Evolutionary conservation across 306 rosid species (phyloP).

Genomic region (Cucurbita moschata): DNA sequence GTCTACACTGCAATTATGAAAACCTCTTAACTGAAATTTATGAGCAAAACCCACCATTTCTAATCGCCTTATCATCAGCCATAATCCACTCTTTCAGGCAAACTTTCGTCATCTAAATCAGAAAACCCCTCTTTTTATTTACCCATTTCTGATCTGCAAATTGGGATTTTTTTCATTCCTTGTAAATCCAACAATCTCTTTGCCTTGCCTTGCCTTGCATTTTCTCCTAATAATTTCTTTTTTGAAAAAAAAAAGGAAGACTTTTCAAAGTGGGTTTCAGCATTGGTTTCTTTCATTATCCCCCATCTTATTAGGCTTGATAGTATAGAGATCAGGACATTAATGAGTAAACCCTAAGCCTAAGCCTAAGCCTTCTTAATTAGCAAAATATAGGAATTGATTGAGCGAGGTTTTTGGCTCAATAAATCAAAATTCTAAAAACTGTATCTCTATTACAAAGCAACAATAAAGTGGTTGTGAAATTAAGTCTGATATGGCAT

Average conservation of each 20-base stretch:
- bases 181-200: slow-evolving; percentile 6
- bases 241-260: neutral
- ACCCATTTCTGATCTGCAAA: neutral
- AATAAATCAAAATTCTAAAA: neutral
- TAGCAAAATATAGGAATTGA: neutral
- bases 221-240: neutral
- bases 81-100: slow-evolving; percentile 29
- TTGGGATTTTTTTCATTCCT: neutral
- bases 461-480: slow-evolving; percentile 12
- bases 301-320: neutral
- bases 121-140: neutral
- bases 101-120: slow-evolving; percentile 5
- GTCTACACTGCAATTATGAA: slow-evolving; percentile 53
- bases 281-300: neutral
- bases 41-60: slow-evolving; percentile 9
- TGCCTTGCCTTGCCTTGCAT: neutral
- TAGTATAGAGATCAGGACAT: neutral
- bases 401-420: neutral
- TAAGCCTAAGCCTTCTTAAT: neutral
- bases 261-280: neutral
- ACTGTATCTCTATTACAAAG: slow-evolving; percentile 8
- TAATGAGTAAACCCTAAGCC: neutral
- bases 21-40: slow-evolving; percentile 8
- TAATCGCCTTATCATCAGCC: slow-evolving; percentile 17
- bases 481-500: slow-evolving; percentile 10